Evolutionary conservation across 345 rosid genomes (phyloP), one percentile per base, ranked within the genome.

Genomic region (Acer yangbiense): DNA sequence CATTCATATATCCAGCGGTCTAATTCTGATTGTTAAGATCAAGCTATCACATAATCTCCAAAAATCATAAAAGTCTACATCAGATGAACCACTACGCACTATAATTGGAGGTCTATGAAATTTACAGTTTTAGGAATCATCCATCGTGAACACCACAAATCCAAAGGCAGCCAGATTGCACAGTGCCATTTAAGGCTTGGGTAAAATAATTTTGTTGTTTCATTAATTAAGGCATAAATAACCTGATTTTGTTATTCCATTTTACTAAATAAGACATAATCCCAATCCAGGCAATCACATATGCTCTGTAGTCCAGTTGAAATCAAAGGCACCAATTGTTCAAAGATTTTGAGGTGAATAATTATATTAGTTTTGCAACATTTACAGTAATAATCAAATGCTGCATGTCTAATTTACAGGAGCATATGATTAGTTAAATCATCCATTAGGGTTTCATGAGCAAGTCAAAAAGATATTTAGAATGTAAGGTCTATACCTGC

Each of bases 401-500:
- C n/a, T 17, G 17, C n/a, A 17, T 61, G 50, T 70, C 23, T 32
- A 69, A 48, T 21, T 61, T 54, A 29, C 69, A 32, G 25, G 10
- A 27, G 69, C 25, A 29, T 29, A 50, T 27, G 35, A 70, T 48
- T 60, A 65, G 69, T 16, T 35, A 27, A 75, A 52, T 25, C 50
- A 44, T n/a, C 25, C 39, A 13, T 4, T 1, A 20, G 76, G 64
- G 71, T 11, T 46, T 69, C 68, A 61, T 35, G 9, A 63, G 76
- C 14, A n/a, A 55, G 76, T 29, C 16, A 8, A 41, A 0, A 41
- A 0, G 1, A 25, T 17, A 7, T 12, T 13, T 65, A 43, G 5
- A 71, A 52, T 61, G 68, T 73, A 16, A 54, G 14, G 70, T n/a
- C 12, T 21, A 10, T 79, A 90, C 92, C 92, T 89, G 97, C 82